Evolutionary conservation across 345 rosid species (phyloP), one percentile per base, ranked within the genome.

Genomic region (Psidium guajava): DNA sequence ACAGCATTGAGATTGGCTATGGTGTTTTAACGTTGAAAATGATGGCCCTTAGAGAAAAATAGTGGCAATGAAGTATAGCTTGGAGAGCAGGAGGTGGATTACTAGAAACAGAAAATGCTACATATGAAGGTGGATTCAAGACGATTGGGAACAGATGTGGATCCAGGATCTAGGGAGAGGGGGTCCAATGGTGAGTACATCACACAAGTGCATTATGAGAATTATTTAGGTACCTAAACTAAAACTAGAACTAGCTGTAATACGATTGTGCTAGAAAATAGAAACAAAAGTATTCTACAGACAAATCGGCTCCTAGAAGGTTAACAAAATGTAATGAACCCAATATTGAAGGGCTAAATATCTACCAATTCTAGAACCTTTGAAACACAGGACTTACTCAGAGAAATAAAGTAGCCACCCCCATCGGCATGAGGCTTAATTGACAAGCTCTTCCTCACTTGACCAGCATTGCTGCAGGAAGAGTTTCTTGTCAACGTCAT

Each of bases 361-460:
- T 28, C 20, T 61, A 56, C 21, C 27, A 83, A 12, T 36, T 53
- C 52, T 36, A 83, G 54, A 57, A 14, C 18, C 54, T 1, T 25
- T 6, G 51, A 86, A 42, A 42, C 57, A 50, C 82, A 82, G 77
- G 82, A 85, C 98, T 93, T 91, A 97, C 99, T 92, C 89, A 97
- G 84, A 83, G 95, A 91, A 82, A 97, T 44, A 86, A 95, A 93
- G 88, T 93, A 97, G 87, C 99, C 95, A 83, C 82, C 90, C 74
- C 93, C 92, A 89, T 93, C 94, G 24, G 91, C 86, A 75, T 56
- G 84, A 2, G 99, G 93, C 91, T 92, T 95, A 84, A 97, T 85
- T 27, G 94, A 92, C 86, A 97, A 91, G 87, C 91, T 91, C 94
- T 97, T 97, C 91, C 96, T 95, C 85, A 97, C 96, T 90, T 97